These are phyloP conservation scores for Talaromyces sp. DNA, from an alignment of 2,329 filamentous ascomycete species.

Conservation along the genomic window DNA sequence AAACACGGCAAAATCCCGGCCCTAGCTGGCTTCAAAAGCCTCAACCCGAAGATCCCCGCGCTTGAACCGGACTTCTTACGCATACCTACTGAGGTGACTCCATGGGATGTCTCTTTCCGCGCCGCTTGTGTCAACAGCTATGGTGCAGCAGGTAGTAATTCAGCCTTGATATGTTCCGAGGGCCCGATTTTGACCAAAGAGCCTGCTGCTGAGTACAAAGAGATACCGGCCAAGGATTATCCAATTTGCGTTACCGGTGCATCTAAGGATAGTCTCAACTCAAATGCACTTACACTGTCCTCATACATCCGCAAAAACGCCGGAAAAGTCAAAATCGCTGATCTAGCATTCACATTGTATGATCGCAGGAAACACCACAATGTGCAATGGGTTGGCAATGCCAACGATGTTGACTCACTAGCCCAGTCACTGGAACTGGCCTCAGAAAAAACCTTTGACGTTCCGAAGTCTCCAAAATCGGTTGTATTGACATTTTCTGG, in stretches of 20 bases:
- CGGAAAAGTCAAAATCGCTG: neutral
- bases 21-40: constrained; percentile 22
- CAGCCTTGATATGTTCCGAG: constrained; percentile 1
- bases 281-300: neutral
- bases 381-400: constrained; percentile 4
- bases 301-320: neutral
- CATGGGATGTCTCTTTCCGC: constrained; percentile 15
- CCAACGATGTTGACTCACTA: neutral
- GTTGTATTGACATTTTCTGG: constrained; percentile 6
- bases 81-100: constrained; percentile 12
- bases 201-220: neutral
- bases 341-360: constrained; percentile 5
- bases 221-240: neutral
- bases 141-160: constrained; percentile 3
- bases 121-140: constrained; percentile 5
- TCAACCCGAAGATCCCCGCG: constrained; percentile 14
- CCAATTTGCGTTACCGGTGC: neutral
- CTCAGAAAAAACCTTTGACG: neutral
- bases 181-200: neutral
- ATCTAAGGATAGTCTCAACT: neutral
- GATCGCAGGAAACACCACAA: constrained; percentile 8
- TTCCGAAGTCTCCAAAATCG: neutral
- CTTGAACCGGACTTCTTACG: constrained; percentile 12
- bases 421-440: neutral
- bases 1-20: constrained; percentile 41